Conservation (phyloP, 495 filamentous ascomycete genomes). For the Lophium mytilinum region DNA sequence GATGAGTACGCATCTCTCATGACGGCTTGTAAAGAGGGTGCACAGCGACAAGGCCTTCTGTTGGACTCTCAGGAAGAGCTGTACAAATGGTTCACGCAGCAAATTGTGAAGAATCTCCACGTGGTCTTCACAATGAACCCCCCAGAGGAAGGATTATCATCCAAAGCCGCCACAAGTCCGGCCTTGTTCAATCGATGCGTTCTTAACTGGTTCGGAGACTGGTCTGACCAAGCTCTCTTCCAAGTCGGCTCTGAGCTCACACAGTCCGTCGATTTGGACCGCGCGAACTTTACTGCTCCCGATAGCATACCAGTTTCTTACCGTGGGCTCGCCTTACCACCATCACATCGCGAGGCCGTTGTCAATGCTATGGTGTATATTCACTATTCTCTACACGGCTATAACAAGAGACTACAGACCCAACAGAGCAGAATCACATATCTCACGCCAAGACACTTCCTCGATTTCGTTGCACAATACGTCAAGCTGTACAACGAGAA, state of each 20-base stretch:
- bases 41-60: conserved; percentile 88
- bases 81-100: conserved; percentile 99
- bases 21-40: conserved; percentile 97
- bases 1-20: conserved; percentile 93
- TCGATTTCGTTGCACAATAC: conserved; percentile 97
- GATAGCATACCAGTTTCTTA: conserved; percentile 90
- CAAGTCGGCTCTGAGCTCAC: conserved; percentile 95
- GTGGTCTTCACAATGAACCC: conserved; percentile 99
- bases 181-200: conserved; percentile 98
- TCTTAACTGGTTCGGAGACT: conserved; percentile 99
- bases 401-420: conserved; percentile 82
- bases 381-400: conserved; percentile 82
- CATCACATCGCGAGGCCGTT: conserved; percentile 80
- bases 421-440: conserved; percentile 87
- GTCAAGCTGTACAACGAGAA: conserved; percentile 97
- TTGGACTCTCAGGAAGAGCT: conserved; percentile 96
- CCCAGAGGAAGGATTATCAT: conserved; percentile 88
- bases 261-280: conserved; percentile 88
- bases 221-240: conserved; percentile 98
- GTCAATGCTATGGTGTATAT: conserved; percentile 98
- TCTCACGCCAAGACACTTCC: conserved; percentile 91
- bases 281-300: conserved; percentile 73
- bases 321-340: conserved; percentile 71
- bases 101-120: conserved; percentile 97
- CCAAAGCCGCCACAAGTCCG: conserved; percentile 93